Conservation (phyloP, 345 rosid genomes). For the Rhizophora mangle region DNA sequence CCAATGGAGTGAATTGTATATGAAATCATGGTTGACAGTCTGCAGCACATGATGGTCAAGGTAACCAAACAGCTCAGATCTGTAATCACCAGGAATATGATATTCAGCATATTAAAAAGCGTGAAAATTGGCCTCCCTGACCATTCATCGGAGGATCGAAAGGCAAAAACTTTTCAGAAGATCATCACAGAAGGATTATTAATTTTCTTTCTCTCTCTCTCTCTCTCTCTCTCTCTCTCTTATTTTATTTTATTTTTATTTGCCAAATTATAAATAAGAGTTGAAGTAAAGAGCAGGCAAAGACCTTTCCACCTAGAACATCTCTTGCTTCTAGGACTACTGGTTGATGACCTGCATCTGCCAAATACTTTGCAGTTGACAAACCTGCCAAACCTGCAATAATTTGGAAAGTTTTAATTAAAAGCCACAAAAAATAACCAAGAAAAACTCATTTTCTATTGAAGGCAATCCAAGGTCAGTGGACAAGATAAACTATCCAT, state of each 20-base stretch:
- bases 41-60: too few species aligned
- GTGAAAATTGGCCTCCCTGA: too few species aligned
- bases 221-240: too few species aligned
- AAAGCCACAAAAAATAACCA: not conserved
- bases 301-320: slow-evolving; percentile 96
- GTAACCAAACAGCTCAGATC: too few species aligned
- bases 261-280: not conserved
- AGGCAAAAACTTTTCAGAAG: not conserved
- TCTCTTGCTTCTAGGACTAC: slow-evolving; percentile 82
- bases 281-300: slow-evolving; percentile 13
- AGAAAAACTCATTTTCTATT: too few species aligned
- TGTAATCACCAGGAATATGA: too few species aligned
- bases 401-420: slow-evolving; percentile 4
- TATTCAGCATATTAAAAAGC: too few species aligned
- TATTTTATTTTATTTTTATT: not conserved
- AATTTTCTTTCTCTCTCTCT: not conserved
- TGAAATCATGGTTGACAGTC: too few species aligned
- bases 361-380: slow-evolving; percentile 87
- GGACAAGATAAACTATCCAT: not conserved
- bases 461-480: not conserved
- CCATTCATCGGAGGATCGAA: too few species aligned
- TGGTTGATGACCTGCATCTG: slow-evolving; percentile 94
- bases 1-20: too few species aligned
- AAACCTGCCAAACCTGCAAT: slow-evolving; percentile 88
- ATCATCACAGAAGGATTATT: not conserved